Conservation (phyloP, 2,329 filamentous ascomycete species). For the Claviceps lovelessii region DNA sequence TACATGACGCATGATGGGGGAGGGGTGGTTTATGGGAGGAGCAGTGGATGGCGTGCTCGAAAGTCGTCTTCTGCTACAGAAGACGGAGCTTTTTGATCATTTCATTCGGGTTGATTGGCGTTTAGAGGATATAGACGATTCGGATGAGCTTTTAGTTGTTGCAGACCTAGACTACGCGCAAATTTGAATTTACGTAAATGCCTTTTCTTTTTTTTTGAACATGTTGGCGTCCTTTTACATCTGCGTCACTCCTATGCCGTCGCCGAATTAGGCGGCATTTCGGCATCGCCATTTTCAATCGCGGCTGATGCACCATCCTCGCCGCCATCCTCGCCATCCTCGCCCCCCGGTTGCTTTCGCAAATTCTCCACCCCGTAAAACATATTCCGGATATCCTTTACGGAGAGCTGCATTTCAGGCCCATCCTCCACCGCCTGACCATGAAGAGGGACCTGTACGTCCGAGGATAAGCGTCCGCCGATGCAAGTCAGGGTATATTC, state of each 20-base stretch:
- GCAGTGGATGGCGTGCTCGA: constrained; percentile 4
- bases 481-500: constrained; percentile 18
- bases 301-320: constrained; percentile 4
- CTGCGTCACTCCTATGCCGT: neutral
- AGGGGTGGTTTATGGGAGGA: neutral
- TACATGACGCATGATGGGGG: constrained; percentile 4
- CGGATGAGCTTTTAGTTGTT: constrained; percentile 19
- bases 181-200: constrained; percentile 5
- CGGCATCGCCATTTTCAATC: neutral
- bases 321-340: constrained; percentile 9
- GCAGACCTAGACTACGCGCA: constrained; percentile 11
- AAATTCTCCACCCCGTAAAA: constrained; percentile 33
- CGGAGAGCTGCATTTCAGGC: constrained; percentile 21
- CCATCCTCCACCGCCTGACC: constrained; percentile 11
- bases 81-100: constrained; percentile 14
- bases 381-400: constrained; percentile 26
- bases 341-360: constrained; percentile 25
- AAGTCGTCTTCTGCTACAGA: constrained; percentile 4
- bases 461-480: constrained; percentile 18
- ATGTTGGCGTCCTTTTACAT: neutral
- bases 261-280: neutral
- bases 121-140: constrained; percentile 27
- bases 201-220: neutral
- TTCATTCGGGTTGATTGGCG: constrained; percentile 22
- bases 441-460: constrained; percentile 13